Evolutionary conservation across 1,139 yeast species (phyloP), one percentile per base, ranked within the genome.

Genomic region (Yamadazyma conglobata): DNA sequence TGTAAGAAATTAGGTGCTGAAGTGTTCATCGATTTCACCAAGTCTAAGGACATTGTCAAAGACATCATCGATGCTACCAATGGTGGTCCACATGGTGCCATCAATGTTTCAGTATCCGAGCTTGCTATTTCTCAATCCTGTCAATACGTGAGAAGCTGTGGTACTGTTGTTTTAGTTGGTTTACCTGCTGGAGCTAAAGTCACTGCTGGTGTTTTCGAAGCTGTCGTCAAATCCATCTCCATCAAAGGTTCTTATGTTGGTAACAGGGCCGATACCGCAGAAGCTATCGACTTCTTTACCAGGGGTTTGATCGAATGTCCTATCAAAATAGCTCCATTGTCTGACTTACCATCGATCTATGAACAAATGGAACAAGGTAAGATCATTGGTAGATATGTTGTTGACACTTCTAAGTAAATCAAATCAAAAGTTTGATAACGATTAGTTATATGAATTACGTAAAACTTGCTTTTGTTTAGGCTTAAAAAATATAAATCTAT

Each of bases 41-140:
- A 60, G 46, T 60, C 73, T 33, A 71, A 75, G 54, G 81, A 79
- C 52, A 49, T 79, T 26, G 75, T 73, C 31, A 59, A 57, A 33
- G 85, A 76, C 27, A 70, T 80, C 38, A 57, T 60, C 44, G 64
- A 64, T 37, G 76, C 74, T 44, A 84, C 94, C 38, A 60, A 69
- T 36, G 95, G 95, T 56, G 89, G 88, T 54, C 77, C 87, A 37
- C 87, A 80, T 47, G 87, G 81, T 60, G 85, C 70, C 31, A 76
- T 80, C 47, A 80, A 80, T 54, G 87, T 80, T 32, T 79, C 87
- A 17, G 84, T 79, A 28, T 77, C 86, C 15, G 83, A 78, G 54
- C 60, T 64, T 33, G 87, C 87, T 32, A 77, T 79, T 44, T 52
- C 71, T 26, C 80, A 77, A 56, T 79, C 87, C 14, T 64, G 72